phyloP scores from a whole-genome alignment of 345 rosid genomes.

The Linum tenue region DNA sequence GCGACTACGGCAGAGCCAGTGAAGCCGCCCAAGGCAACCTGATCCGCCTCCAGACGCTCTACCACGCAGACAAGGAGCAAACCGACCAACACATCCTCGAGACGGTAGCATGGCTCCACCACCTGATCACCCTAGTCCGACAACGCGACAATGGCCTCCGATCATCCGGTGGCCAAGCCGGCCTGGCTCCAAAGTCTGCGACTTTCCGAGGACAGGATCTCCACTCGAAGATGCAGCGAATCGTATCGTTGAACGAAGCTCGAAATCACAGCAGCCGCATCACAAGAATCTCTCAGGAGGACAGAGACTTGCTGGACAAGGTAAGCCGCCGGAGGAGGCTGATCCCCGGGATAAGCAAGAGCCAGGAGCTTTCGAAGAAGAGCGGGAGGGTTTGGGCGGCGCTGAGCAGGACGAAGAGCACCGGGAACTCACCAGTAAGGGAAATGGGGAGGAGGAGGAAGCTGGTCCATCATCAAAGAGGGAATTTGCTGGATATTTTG shows the following conservation, averaged over 20 bases:
- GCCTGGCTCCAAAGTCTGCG: constrained; percentile 27
- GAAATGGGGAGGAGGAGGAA: constrained; percentile 4
- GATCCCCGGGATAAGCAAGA: constrained; percentile 63
- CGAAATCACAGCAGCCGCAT: constrained; percentile 10
- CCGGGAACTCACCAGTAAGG: constrained; percentile 50
- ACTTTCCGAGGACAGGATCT: constrained; percentile 16
- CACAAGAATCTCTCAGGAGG: constrained; percentile 53
- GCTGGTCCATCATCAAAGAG: not conserved
- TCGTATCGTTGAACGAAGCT: constrained; percentile 19
- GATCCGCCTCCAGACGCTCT: constrained; percentile 72
- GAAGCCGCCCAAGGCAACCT: constrained; percentile 18
- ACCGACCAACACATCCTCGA: constrained; percentile 64
- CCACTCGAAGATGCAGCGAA: constrained; percentile 30
- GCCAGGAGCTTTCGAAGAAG: constrained; percentile 50
- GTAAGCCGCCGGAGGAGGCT: constrained; percentile 26
- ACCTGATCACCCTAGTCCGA: constrained; percentile 42
- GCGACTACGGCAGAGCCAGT: constrained; percentile 15
- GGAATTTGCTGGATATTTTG: constrained; percentile 18
- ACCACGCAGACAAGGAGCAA: constrained; percentile 63
- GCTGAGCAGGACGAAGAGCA: constrained; percentile 56
- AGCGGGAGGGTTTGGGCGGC: constrained; percentile 31
- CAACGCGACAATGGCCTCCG: constrained; percentile 32
- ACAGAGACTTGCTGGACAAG: constrained; percentile 43
- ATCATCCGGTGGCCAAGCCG: constrained; percentile 1
- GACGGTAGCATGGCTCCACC: constrained; percentile 68